These are phyloP conservation scores for Komagataea norvegica DNA, from an alignment of 1,139 yeast species.

Conservation along the genomic window DNA sequence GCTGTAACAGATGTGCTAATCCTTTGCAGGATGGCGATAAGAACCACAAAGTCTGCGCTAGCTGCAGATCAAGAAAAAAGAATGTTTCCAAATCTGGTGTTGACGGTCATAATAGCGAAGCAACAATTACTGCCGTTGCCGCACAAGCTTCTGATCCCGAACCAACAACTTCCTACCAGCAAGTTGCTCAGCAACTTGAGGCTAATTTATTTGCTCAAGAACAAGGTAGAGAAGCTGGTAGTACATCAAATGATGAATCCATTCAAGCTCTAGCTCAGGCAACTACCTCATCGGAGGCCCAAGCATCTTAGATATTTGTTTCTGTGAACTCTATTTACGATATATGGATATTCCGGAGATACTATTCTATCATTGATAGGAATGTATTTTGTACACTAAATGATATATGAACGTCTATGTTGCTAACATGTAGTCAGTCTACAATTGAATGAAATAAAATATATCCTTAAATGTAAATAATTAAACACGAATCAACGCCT, in stretches of 20 bases:
- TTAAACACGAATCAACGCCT: neutral
- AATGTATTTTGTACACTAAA: neutral
- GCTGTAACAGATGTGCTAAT: conserved; percentile 59
- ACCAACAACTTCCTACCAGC: conserved; percentile 10
- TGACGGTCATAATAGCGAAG: neutral
- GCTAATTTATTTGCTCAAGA: conserved; percentile 20
- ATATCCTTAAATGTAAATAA: too few species aligned
- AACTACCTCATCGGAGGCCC: too few species aligned
- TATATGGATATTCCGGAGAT: too few species aligned
- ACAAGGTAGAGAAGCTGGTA: neutral
- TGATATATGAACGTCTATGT: neutral
- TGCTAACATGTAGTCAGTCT: too few species aligned
- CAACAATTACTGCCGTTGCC: conserved; percentile 4
- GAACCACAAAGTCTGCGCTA: conserved; percentile 50
- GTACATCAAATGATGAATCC: conserved; percentile 4
- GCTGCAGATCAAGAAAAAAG: conserved; percentile 52
- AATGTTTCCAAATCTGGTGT: conserved; percentile 20
- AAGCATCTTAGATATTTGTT: too few species aligned
- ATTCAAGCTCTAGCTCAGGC: conserved; percentile 8
- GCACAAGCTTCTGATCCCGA: conserved; percentile 10
- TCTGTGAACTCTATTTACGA: too few species aligned
- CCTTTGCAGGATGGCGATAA: conserved; percentile 42
- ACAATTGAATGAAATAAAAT: too few species aligned
- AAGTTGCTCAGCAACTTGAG: conserved; percentile 19
- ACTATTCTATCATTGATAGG: too few species aligned